Percentiles rank a stretch among this genome's conserved stretches.
Evolutionary conservation across 805 yeast genomes (phyloP).

Genomic region (Yamadazyma sp.): DNA sequence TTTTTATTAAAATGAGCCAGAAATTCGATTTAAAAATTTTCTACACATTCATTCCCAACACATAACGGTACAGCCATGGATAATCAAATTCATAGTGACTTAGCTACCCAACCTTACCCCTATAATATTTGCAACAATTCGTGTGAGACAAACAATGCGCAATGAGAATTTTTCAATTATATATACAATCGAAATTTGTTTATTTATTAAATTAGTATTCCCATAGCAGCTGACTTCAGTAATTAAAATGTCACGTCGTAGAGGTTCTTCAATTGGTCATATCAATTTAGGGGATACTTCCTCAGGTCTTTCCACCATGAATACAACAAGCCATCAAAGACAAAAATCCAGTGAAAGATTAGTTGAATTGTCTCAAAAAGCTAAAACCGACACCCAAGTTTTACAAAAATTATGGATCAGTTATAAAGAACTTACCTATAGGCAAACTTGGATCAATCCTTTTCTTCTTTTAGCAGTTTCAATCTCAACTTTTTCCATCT

Average conservation of each 20-base stretch:
- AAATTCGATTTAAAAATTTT: too few relatives aligned
- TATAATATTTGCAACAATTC: too few relatives aligned
- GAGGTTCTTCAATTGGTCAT: constrained; percentile 73
- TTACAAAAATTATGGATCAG: constrained; percentile 54
- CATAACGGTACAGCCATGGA: too few relatives aligned
- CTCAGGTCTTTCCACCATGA: constrained; percentile 66
- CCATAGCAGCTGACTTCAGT: too few relatives aligned
- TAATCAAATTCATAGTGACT: too few relatives aligned
- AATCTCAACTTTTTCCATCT: constrained; percentile 45
- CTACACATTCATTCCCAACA: too few relatives aligned
- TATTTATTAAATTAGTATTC: too few relatives aligned
- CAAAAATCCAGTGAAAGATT: constrained; percentile 31
- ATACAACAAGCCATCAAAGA: constrained; percentile 42
- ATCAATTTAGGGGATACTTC: constrained; percentile 73
- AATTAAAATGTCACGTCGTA: constrained; percentile 22
- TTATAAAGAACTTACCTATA: constrained; percentile 53
- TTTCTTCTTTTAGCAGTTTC: constrained; percentile 43
- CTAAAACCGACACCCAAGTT: constrained; percentile 48
- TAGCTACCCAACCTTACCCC: too few relatives aligned
- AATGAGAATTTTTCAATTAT: too few relatives aligned
- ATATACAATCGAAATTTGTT: too few relatives aligned
- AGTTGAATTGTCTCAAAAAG: constrained; percentile 23
- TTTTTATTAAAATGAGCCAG: too few relatives aligned
- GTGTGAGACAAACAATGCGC: too few relatives aligned
- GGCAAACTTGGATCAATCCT: constrained; percentile 75